phyloP scores from a whole-genome alignment of 371 early-diverging fungal species.

The Zopfochytrium polystomum region DNA sequence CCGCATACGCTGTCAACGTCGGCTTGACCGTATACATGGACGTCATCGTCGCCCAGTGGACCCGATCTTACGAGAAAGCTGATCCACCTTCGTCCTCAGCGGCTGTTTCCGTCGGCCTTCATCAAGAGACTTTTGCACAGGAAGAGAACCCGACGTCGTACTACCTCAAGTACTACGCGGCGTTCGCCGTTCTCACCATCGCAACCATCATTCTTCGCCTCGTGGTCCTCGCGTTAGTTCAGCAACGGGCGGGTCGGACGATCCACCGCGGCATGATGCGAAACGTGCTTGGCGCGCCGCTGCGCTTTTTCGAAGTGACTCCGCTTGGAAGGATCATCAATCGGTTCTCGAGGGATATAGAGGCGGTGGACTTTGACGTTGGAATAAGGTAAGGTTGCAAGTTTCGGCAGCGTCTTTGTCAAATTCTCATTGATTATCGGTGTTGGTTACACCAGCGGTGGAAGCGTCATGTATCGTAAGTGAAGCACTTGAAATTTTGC shows the following conservation, averaged over 20 bases:
- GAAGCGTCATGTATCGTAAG: not conserved
- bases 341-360: no score
- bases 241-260: slow-evolving; percentile 11
- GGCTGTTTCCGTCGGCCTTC: no score
- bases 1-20: slow-evolving; percentile 23
- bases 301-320: no score
- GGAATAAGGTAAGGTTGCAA: not conserved
- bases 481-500: no score
- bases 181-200: no score
- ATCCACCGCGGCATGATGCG: slow-evolving; percentile 20
- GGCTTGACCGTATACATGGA: slow-evolving; percentile 10
- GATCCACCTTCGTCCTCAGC: not conserved
- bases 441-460: no score
- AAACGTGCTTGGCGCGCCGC: no score
- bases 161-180: no score
- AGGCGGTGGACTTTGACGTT: slow-evolving; percentile 8
- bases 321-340: no score
- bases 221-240: slow-evolving; percentile 1
- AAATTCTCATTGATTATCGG: no score
- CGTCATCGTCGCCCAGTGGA: slow-evolving; percentile 7
- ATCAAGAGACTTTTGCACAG: not conserved
- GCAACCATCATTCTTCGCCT: slow-evolving; percentile 12
- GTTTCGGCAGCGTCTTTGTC: no score
- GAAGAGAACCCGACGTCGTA: slow-evolving; percentile 3
- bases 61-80: not conserved